Conservation (phyloP, 768 basidiomycete genomes). For the Russula dissimulans region DNA sequence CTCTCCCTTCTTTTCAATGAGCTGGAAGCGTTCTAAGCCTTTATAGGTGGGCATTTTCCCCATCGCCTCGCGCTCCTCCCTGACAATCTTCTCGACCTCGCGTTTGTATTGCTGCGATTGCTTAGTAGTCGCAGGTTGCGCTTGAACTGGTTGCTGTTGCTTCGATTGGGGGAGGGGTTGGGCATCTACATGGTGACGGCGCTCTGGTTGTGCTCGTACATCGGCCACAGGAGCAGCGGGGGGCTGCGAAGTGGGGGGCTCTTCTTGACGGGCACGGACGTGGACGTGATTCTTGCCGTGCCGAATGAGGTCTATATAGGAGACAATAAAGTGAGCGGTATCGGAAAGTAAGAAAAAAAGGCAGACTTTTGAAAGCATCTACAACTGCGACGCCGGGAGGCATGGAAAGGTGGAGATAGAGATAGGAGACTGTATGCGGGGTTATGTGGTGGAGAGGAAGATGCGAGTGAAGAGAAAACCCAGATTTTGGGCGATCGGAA, state of each 20-base stretch:
- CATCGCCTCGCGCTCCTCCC: constrained; percentile 66
- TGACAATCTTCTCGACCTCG: constrained; percentile 56
- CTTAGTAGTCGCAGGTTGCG: constrained; percentile 6
- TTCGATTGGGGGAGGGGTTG: constrained; percentile 24
- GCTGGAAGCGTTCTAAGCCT: constrained; percentile 71
- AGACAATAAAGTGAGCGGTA: neutral
- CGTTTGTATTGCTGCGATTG: constrained; percentile 29
- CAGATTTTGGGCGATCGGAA: constrained; percentile 1
- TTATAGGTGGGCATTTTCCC: constrained; percentile 77
- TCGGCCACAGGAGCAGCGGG: constrained; percentile 7
- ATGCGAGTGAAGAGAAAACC: neutral
- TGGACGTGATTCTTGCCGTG: constrained; percentile 40
- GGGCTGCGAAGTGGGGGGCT: constrained; percentile 12
- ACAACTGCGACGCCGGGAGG: constrained; percentile 18
- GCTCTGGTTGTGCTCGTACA: constrained; percentile 21
- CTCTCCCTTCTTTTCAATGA: constrained; percentile 90
- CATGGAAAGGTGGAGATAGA: neutral
- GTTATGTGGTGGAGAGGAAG: neutral
- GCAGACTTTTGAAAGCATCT: constrained; percentile 18
- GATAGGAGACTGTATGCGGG: neutral
- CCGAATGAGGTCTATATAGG: constrained; percentile 39
- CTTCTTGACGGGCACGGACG: constrained; percentile 8
- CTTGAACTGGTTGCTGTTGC: constrained; percentile 17
- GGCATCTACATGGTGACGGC: constrained; percentile 27
- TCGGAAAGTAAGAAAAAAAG: neutral